These are phyloP conservation scores for Myriosclerotinia duriaeana DNA, from an alignment of 2,329 filamentous ascomycete genomes.

Conservation along the genomic window DNA sequence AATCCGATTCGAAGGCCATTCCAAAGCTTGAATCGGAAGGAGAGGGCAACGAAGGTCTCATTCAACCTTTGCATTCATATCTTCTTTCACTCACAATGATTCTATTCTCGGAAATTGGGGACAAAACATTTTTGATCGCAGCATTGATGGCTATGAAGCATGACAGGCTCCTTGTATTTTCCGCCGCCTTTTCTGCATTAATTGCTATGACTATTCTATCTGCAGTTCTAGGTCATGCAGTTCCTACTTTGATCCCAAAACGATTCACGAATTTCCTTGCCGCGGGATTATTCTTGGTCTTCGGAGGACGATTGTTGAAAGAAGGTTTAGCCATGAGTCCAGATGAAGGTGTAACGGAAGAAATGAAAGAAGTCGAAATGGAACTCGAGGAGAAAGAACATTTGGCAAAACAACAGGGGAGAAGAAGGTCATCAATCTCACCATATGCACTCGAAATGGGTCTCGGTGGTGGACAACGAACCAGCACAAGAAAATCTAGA, in stretches of 20 bases:
- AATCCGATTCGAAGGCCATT: conserved; percentile 44
- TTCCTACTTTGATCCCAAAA: conserved; percentile 86
- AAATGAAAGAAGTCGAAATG: conserved; percentile 95
- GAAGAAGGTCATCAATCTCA: conserved; percentile 66
- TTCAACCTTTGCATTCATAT: conserved; percentile 83
- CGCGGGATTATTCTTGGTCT: conserved; percentile 81
- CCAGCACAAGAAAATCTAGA: conserved; percentile 66
- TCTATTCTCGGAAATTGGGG: conserved; percentile 90
- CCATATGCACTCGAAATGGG: conserved; percentile 81
- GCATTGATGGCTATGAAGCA: conserved; percentile 99
- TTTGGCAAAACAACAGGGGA: conserved; percentile 63
- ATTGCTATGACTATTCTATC: conserved; percentile 94
- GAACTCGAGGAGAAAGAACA: conserved; percentile 94
- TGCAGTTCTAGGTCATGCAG: conserved; percentile 85
- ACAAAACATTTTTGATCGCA: conserved; percentile 97
- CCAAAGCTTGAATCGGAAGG: conserved; percentile 42
- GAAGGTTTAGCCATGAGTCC: conserved; percentile 88
- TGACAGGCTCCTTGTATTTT: conserved; percentile 87
- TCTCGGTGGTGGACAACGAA: conserved; percentile 51
- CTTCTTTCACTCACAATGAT: conserved; percentile 96
- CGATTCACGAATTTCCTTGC: conserved; percentile 87
- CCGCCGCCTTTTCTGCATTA: conserved; percentile 87
- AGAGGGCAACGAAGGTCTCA: conserved; percentile 59
- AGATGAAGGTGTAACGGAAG: conserved; percentile 88
- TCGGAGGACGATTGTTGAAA: conserved; percentile 77